Percentiles rank a stretch among this genome's conserved stretches.
phyloP scores from a whole-genome alignment of 1,139 yeast genomes.

The Blastobotrys illinoisensis region DNA sequence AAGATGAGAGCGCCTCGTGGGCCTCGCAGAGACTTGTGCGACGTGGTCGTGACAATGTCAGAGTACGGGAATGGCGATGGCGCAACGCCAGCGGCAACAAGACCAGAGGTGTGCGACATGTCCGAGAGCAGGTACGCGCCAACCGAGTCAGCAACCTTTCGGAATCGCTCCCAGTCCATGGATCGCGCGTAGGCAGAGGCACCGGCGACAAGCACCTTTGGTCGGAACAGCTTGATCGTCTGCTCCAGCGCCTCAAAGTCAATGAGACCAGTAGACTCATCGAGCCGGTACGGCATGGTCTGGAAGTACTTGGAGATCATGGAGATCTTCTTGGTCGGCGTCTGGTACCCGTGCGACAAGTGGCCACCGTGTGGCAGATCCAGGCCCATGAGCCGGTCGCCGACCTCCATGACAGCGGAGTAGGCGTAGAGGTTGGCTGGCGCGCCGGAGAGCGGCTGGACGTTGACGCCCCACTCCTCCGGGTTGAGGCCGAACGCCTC shows the following conservation, averaged over 20 bases:
- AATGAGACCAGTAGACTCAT: slow-evolving; percentile 85
- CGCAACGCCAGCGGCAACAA: slow-evolving; percentile 92
- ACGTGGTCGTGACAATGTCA: slow-evolving; percentile 95
- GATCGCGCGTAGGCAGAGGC: slow-evolving; percentile 95
- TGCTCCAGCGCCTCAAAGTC: slow-evolving; percentile 93
- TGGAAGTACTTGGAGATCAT: slow-evolving; percentile 95
- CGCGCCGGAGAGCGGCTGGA: slow-evolving; percentile 92
- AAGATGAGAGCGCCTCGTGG: slow-evolving; percentile 99
- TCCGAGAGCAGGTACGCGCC: slow-evolving; percentile 95
- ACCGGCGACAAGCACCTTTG: slow-evolving; percentile 94
- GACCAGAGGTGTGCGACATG: slow-evolving; percentile 98
- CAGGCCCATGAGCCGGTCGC: slow-evolving; percentile 94
- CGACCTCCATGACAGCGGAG: slow-evolving; percentile 90
- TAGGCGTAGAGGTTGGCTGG: slow-evolving; percentile 97
- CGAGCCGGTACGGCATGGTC: slow-evolving; percentile 96
- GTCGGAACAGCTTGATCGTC: slow-evolving; percentile 86
- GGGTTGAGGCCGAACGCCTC: slow-evolving; percentile 75
- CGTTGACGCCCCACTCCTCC: slow-evolving; percentile 96
- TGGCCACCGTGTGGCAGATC: slow-evolving; percentile 99
- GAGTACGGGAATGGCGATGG: slow-evolving; percentile 96
- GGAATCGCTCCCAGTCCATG: slow-evolving; percentile 92
- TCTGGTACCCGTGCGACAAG: slow-evolving; percentile 96
- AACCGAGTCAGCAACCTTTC: slow-evolving; percentile 91
- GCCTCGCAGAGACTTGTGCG: slow-evolving; percentile 97
- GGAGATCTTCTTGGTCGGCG: slow-evolving; percentile 90